Conservation (phyloP, 352 stramenopile genomes). For the Blastocystis sp. region DNA sequence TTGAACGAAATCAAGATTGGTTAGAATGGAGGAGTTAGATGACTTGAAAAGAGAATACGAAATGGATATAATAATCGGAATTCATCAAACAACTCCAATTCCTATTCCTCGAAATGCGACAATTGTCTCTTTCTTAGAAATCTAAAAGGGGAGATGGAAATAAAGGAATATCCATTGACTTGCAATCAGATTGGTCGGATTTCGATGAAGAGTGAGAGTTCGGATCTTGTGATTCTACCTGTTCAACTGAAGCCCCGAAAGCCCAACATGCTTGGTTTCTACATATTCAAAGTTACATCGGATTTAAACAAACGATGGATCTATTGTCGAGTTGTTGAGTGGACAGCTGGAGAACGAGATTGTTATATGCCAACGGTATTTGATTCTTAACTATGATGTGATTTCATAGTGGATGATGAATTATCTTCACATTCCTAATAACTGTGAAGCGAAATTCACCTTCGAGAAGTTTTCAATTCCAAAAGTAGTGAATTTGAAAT, state of each 20-base stretch:
- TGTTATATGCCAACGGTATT: slow-evolving; percentile 9
- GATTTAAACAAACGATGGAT: background rate
- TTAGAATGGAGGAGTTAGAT: background rate
- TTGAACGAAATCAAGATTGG: too few relatives aligned
- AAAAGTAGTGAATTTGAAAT: background rate
- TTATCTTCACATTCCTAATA: background rate
- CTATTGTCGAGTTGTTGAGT: background rate
- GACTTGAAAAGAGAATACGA: background rate
- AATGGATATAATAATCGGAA: background rate
- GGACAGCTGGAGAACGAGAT: background rate
- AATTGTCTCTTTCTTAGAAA: background rate
- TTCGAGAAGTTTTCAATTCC: background rate
- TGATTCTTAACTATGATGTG: background rate
- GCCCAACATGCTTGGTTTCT: background rate
- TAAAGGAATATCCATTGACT: background rate
- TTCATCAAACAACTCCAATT: too few relatives aligned
- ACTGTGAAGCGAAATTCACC: slow-evolving; percentile 7
- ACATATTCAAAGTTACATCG: background rate
- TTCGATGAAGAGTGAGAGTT: slow-evolving; percentile 1
- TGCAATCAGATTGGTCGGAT: background rate
- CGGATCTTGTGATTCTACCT: slow-evolving; percentile 1
- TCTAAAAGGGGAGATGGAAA: background rate
- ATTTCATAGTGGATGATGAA: slow-evolving; percentile 23
- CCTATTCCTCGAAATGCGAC: background rate
- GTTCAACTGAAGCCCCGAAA: background rate